Evolutionary conservation across 495 filamentous ascomycete species (phyloP).

Genomic region (Penicillium pancosmium): DNA sequence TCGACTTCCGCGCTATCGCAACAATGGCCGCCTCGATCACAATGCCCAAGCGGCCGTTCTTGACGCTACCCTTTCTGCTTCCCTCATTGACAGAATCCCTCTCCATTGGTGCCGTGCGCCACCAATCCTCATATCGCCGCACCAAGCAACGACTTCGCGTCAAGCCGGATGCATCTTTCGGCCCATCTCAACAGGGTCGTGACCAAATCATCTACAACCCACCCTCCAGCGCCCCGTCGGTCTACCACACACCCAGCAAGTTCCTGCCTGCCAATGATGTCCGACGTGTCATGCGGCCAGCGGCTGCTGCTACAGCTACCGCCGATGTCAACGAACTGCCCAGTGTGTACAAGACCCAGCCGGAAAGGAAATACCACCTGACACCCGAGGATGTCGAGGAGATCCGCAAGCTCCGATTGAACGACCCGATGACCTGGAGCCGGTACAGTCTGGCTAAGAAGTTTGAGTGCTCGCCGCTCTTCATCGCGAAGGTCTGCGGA

Average conservation of each 20-base stretch:
- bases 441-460: slow-evolving; percentile 67
- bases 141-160: slow-evolving; percentile 73
- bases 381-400: slow-evolving; percentile 72
- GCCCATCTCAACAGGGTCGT: slow-evolving; percentile 43
- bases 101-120: slow-evolving; percentile 44
- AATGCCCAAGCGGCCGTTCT: slow-evolving; percentile 41
- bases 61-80: slow-evolving; percentile 46
- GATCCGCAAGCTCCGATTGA: slow-evolving; percentile 68
- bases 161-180: slow-evolving; percentile 73
- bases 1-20: background rate
- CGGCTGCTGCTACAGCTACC: slow-evolving; percentile 20
- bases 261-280: slow-evolving; percentile 84
- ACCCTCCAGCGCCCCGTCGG: slow-evolving; percentile 78
- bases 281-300: slow-evolving; percentile 59
- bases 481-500: slow-evolving; percentile 62
- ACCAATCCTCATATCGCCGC: slow-evolving; percentile 70
- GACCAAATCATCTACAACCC: slow-evolving; percentile 92
- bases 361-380: slow-evolving; percentile 77
- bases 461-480: slow-evolving; percentile 76
- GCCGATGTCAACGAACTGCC: slow-evolving; percentile 48
- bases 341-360: slow-evolving; percentile 52
- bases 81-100: slow-evolving; percentile 41
- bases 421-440: slow-evolving; percentile 74
- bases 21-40: slow-evolving; percentile 38
- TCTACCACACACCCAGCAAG: slow-evolving; percentile 83